These are phyloP conservation scores for Kurtzmaniella natalensis DNA, from an alignment of 1,139 yeast genomes.

Conservation along the genomic window DNA sequence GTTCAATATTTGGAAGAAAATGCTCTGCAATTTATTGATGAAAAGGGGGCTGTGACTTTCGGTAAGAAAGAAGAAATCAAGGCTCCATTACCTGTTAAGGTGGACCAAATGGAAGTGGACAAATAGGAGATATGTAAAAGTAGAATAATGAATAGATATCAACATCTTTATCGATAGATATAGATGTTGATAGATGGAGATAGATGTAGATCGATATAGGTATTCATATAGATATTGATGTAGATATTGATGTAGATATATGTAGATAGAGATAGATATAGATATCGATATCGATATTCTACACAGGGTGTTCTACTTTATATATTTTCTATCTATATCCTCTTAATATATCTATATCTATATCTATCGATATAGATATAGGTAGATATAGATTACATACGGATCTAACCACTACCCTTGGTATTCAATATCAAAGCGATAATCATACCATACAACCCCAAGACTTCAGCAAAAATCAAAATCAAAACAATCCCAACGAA, in stretches of 20 bases:
- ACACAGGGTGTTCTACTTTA: no score
- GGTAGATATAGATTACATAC: no score
- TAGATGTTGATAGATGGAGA: no score
- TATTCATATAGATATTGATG: no score
- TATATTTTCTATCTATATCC: no score
- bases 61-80: constrained; percentile 20
- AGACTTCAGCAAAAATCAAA: constrained; percentile 97
- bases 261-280: no score
- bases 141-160: constrained; percentile 8
- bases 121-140: no score
- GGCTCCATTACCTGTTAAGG: constrained; percentile 8
- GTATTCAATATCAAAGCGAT: constrained; percentile 89
- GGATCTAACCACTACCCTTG: constrained; percentile 59
- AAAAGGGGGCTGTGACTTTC: constrained; percentile 59
- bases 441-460: constrained; percentile 94
- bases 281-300: no score
- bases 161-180: constrained; percentile 8
- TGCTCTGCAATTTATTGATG: constrained; percentile 66
- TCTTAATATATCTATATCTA: no score
- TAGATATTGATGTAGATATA: no score
- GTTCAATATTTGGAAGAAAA: constrained; percentile 74
- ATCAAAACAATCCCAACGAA: constrained; percentile 97
- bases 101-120: constrained; percentile 3
- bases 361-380: no score
- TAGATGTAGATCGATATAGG: no score